Percentiles rank a stretch among this genome's conserved stretches.
Evolutionary conservation across 2,329 filamentous ascomycete species (phyloP).

Genomic region (Colletotrichum sp.): DNA sequence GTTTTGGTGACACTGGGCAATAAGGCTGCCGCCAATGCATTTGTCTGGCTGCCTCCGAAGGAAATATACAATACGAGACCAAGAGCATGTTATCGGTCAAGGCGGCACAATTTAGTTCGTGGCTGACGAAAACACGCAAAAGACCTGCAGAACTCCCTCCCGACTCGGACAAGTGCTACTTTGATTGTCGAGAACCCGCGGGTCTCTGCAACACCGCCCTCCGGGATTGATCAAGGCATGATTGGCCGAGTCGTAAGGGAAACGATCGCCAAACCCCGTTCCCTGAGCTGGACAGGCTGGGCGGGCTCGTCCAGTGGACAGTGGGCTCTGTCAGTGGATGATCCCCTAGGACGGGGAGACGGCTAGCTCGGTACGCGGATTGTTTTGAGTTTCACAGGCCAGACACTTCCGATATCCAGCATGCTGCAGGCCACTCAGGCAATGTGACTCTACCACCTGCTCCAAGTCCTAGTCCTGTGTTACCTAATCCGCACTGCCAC

Average conservation of each 20-base stretch:
- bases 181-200: neutral
- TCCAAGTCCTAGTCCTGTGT: neutral
- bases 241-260: constrained; percentile 11
- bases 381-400: constrained; percentile 19
- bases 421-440: neutral
- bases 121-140: constrained; percentile 4
- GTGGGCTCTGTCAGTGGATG: neutral
- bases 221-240: neutral
- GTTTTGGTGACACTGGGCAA: neutral
- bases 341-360: neutral
- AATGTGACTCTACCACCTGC: neutral
- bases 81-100: neutral
- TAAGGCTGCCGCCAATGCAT: neutral
- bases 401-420: constrained; percentile 8
- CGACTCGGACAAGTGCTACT: constrained; percentile 9
- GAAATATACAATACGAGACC: neutral
- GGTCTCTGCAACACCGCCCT: neutral
- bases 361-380: constrained; percentile 10
- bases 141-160: neutral
- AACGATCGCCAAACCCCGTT: constrained; percentile 16
- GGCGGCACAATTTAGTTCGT: neutral
- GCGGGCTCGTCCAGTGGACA: neutral
- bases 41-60: neutral
- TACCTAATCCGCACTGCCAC: constrained; percentile 19
- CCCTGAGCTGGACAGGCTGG: constrained; percentile 7